These are phyloP conservation scores for Debaryomyces coudertii DNA, from an alignment of 1,139 yeast genomes.

Conservation along the genomic window DNA sequence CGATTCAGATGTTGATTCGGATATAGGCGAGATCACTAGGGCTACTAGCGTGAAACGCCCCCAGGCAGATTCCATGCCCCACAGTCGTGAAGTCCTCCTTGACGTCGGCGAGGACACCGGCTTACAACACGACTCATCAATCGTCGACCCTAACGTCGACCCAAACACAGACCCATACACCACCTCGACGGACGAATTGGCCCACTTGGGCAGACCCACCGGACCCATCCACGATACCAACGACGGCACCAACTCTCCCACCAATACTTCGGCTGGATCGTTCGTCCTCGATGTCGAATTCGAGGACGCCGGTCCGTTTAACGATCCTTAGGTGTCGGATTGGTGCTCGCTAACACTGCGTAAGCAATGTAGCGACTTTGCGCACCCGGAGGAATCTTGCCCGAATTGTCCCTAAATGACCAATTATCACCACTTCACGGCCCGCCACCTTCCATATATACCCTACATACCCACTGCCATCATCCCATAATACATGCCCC, in stretches of 20 bases:
- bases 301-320: slow-evolving; percentile 37
- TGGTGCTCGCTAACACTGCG: neutral
- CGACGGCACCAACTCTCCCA: slow-evolving; percentile 7
- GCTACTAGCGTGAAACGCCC: slow-evolving; percentile 43
- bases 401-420: neutral
- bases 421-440: neutral
- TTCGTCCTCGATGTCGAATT: slow-evolving; percentile 42
- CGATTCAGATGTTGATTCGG: slow-evolving; percentile 52
- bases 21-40: slow-evolving; percentile 49
- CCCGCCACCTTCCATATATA: neutral
- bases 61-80: slow-evolving; percentile 8
- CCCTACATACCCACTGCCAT: neutral
- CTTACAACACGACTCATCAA: neutral
- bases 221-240: neutral
- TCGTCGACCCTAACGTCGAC: slow-evolving; percentile 1
- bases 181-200: neutral
- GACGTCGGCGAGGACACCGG: slow-evolving; percentile 10
- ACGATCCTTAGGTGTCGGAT: slow-evolving; percentile 25
- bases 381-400: slow-evolving; percentile 4
- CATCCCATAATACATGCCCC: neutral
- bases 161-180: neutral
- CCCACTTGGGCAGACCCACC: slow-evolving; percentile 4
- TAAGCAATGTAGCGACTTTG: slow-evolving; percentile 2
- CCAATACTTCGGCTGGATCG: slow-evolving; percentile 27
- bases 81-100: slow-evolving; percentile 20